phyloP scores from a whole-genome alignment of 176 grass and related monocot species.

The Puya raimondii region DNA sequence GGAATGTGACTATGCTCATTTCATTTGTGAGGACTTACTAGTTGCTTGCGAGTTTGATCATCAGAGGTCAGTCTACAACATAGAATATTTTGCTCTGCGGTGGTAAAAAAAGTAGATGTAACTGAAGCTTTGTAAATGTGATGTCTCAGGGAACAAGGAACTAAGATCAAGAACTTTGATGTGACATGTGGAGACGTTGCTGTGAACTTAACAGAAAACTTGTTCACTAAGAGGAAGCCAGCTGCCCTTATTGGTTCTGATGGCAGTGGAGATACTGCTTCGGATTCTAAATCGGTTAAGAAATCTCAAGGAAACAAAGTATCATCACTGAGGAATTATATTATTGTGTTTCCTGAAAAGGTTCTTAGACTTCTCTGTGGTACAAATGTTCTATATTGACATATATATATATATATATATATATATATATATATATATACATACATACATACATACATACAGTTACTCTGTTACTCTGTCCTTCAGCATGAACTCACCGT shows the following conservation, averaged over 20 bases:
- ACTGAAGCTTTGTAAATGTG: constrained; percentile 13
- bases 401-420: too few relatives aligned
- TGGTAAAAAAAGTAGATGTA: neutral
- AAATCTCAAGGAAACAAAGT: constrained; percentile 51
- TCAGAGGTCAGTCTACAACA: constrained; percentile 27
- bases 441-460: too few relatives aligned
- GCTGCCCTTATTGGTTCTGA: constrained; percentile 37
- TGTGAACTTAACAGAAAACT: constrained; percentile 65
- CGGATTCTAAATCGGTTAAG: constrained; percentile 37
- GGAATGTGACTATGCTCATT: constrained; percentile 21
- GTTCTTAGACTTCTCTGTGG: constrained; percentile 42
- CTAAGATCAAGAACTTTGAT: constrained; percentile 35
- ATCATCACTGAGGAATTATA: constrained; percentile 64
- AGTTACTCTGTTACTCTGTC: constrained; percentile 21
- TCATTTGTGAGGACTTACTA: constrained; percentile 25
- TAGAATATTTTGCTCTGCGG: neutral
- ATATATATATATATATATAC: too few relatives aligned
- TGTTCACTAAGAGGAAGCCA: constrained; percentile 59
- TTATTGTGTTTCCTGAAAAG: constrained; percentile 77
- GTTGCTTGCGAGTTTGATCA: constrained; percentile 27
- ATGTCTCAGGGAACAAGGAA: constrained; percentile 30
- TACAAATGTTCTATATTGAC: too few relatives aligned
- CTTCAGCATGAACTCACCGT: constrained; percentile 4
- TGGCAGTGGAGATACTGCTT: constrained; percentile 33
- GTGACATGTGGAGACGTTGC: constrained; percentile 29